Base-by-base conservation (phyloP, 371 early-diverging fungal genomes). In the Zopfochytrium polystomum region DNA sequence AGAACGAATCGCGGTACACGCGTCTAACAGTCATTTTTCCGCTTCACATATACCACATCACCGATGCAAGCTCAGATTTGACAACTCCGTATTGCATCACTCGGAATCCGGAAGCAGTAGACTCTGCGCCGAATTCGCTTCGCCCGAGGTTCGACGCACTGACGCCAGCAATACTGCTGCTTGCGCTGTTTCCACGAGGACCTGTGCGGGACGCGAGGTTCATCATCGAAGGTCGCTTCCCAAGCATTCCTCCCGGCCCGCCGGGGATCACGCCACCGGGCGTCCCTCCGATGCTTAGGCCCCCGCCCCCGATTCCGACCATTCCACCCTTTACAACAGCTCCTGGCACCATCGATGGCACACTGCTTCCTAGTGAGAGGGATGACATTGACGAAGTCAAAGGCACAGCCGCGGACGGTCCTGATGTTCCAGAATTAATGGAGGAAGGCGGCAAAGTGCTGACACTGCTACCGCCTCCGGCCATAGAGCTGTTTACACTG, bases 1-100 rank as follows among this genome's bases (percentile, higher is more conserved):
- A 11, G n/a, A 38, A 9, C 9, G n/a, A 38, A 38, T 38, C 9
- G 42, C 42, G 9, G 9, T 38, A 38, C n/a, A 38, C 42, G 11
- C 42, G n/a, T 9, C 11, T n/a, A 11, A 38, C 9, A 38, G 11
- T 38, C n/a, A 38, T 9, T 38, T n/a, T 38, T 38, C 48, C 18
- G 11, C 23, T 22, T 63, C 50, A 85, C 85, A 85, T 85, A 48
- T 83, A 85, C 68, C 85, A 85, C 85, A 86, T 85, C 2, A 82
- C 72, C 27, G 57, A 54, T 9, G 74, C 62, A 52, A 85, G 68
- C 46, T 74, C 76, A 15, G 73, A 66, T 48, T 80, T 82, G 20
- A 81, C 80, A 30, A 60, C 55, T 25, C 72, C 71, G 55, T 74
- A 77, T 9, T 52, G 64, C 68, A 72, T 72, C 62, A 71, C 90